Evolutionary conservation across 1,284 basidiomycete species (phyloP).

Genomic region (Caloboletus inedulis): DNA sequence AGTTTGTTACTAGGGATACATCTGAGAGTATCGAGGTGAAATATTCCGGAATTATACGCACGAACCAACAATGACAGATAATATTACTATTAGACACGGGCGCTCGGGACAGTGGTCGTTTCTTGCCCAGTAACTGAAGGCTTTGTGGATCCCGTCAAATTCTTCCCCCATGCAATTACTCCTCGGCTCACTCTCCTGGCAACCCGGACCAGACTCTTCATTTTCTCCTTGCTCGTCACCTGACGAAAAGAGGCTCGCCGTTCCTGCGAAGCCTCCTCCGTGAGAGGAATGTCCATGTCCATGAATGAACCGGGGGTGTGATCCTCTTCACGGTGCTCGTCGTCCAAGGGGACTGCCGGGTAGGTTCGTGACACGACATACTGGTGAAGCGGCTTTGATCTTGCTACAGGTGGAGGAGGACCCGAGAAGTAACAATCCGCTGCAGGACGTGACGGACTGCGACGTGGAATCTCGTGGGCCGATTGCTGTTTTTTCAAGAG

Average conservation of each 20-base stretch:
- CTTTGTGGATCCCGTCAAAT: slow-evolving; percentile 22
- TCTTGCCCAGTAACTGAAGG: not conserved
- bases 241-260: slow-evolving; percentile 15
- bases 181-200: slow-evolving; percentile 30
- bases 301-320: slow-evolving; percentile 29
- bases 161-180: slow-evolving; percentile 32
- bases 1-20: slow-evolving; percentile 29
- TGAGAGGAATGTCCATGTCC: slow-evolving; percentile 32
- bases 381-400: not conserved
- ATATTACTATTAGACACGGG: slow-evolving; percentile 6
- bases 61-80: slow-evolving; percentile 11
- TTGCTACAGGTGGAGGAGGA: slow-evolving; percentile 8
- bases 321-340: slow-evolving; percentile 1
- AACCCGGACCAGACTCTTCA: slow-evolving; percentile 19
- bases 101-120: not conserved
- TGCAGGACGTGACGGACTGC: not conserved
- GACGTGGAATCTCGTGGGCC: not conserved
- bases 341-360: not conserved
- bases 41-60: slow-evolving; percentile 8
- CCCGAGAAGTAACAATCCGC: slow-evolving; percentile 6
- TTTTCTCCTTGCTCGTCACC: slow-evolving; percentile 12
- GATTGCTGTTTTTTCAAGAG: slow-evolving; percentile 19
- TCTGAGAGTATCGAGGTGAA: not conserved
- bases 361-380: not conserved
- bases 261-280: slow-evolving; percentile 7